Percentiles rank a stretch among this genome's conserved stretches.
phyloP scores from a whole-genome alignment of 2,329 filamentous ascomycete species.

The Aureobasidium leucospermi region DNA sequence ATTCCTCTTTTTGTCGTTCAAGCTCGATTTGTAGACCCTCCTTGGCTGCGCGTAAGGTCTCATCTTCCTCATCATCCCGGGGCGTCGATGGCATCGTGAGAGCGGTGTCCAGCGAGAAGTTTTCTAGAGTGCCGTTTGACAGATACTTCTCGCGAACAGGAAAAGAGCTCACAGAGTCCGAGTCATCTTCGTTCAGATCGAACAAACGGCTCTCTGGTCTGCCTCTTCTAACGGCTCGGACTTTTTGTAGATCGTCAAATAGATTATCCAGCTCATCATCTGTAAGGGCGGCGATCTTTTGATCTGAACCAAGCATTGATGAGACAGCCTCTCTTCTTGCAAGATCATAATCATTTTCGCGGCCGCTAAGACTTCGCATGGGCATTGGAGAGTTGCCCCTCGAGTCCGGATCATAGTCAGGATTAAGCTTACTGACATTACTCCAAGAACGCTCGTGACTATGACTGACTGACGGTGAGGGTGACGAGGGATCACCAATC shows the following conservation, averaged over 20 bases:
- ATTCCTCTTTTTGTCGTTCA: constrained; percentile 78
- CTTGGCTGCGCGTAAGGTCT: constrained; percentile 63
- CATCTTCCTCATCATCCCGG: constrained; percentile 68
- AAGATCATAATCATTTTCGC: constrained; percentile 88
- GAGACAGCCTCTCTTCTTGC: constrained; percentile 88
- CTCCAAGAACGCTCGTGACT: constrained; percentile 64
- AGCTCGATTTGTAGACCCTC: constrained; percentile 80
- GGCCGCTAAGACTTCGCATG: constrained; percentile 49
- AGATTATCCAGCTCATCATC: constrained; percentile 91
- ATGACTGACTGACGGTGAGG: constrained; percentile 48
- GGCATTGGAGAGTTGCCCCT: constrained; percentile 74
- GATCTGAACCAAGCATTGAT: constrained; percentile 81
- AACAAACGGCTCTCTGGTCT: constrained; percentile 48
- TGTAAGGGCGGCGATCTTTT: constrained; percentile 80
- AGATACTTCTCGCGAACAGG: constrained; percentile 89
- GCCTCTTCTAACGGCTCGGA: constrained; percentile 75
- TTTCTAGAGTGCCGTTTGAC: constrained; percentile 79
- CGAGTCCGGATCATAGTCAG: constrained; percentile 65
- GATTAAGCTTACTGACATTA: constrained; percentile 68
- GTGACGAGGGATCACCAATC: constrained; percentile 48
- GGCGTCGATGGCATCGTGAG: constrained; percentile 94
- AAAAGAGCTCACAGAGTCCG: constrained; percentile 82
- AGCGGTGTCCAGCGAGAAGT: constrained; percentile 89
- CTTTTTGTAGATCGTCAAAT: constrained; percentile 88
- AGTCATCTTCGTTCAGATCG: constrained; percentile 57